phyloP scores from a whole-genome alignment of 192 early-diverging fungal species.

The Linnemannia exigua region DNA sequence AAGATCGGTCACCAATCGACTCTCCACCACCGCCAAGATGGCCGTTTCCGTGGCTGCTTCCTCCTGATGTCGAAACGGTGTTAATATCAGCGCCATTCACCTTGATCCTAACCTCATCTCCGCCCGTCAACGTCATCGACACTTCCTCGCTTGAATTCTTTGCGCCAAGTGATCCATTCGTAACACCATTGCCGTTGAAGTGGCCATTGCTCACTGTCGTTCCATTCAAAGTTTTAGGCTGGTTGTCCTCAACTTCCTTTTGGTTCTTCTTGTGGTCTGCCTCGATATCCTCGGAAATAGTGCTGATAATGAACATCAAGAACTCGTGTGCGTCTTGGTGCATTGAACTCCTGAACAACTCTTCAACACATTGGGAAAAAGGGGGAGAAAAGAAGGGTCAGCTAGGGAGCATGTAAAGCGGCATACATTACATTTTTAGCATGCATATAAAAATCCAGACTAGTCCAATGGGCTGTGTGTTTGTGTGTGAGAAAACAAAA shows the following conservation, averaged over 20 bases:
- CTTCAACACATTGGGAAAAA: slow-evolving; percentile 59
- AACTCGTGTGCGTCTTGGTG: slow-evolving; percentile 99
- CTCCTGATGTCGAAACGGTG: slow-evolving; percentile 23
- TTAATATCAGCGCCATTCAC: slow-evolving; percentile 48
- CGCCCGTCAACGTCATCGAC: slow-evolving; percentile 37
- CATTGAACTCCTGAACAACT: slow-evolving; percentile 91
- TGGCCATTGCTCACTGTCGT: slow-evolving; percentile 17
- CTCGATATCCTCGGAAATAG: slow-evolving; percentile 89
- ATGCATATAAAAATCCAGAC: neutral
- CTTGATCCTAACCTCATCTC: slow-evolving; percentile 52
- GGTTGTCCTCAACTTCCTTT: slow-evolving; percentile 38
- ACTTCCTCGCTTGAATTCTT: slow-evolving; percentile 38
- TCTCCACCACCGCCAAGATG: slow-evolving; percentile 16
- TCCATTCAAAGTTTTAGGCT: slow-evolving; percentile 15
- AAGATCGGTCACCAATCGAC: slow-evolving; percentile 54
- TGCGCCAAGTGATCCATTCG: neutral
- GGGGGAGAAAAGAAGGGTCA: neutral
- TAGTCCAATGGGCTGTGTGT: neutral
- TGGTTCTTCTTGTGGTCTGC: slow-evolving; percentile 71
- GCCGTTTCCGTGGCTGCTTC: slow-evolving; percentile 27
- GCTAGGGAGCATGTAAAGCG: slow-evolving; percentile 19
- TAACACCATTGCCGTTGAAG: slow-evolving; percentile 11
- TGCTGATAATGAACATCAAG: slow-evolving; percentile 94
- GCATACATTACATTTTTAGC: slow-evolving; percentile 10
- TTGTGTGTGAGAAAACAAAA: neutral